These are phyloP conservation scores for Alloteropsis semialata DNA, from an alignment of 176 grass and related monocot species.

Conservation along the genomic window DNA sequence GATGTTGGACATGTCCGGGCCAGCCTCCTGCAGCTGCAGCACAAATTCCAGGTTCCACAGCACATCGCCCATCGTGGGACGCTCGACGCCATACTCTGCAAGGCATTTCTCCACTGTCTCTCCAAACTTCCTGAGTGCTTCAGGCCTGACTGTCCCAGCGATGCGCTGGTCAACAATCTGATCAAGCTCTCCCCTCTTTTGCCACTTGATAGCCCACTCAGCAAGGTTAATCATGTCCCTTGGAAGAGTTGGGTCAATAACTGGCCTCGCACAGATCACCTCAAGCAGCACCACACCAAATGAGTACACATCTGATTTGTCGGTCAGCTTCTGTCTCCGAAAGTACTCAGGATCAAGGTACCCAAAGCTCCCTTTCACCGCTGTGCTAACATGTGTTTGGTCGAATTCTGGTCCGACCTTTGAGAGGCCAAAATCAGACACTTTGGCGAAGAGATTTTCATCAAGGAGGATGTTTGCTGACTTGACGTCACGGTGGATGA, in stretches of 20 bases:
- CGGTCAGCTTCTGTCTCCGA: slow-evolving; percentile 87
- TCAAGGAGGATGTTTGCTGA: slow-evolving; percentile 97
- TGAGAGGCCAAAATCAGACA: slow-evolving; percentile 93
- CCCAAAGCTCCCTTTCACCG: slow-evolving; percentile 90
- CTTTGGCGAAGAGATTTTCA: slow-evolving; percentile 84
- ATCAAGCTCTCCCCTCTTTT: slow-evolving; percentile 78
- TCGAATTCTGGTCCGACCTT: slow-evolving; percentile 91
- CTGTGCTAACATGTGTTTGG: slow-evolving; percentile 89
- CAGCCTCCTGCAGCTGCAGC: slow-evolving; percentile 86
- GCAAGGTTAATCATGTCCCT: slow-evolving; percentile 89
- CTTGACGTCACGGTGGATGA: slow-evolving; percentile 97
- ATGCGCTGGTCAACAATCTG: slow-evolving; percentile 68
- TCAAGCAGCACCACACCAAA: slow-evolving; percentile 93
- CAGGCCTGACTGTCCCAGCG: slow-evolving; percentile 55
- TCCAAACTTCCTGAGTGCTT: slow-evolving; percentile 71
- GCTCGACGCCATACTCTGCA: slow-evolving; percentile 68
- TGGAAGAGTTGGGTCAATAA: slow-evolving; percentile 75
- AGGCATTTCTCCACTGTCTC: slow-evolving; percentile 89
- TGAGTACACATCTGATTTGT: slow-evolving; percentile 94
- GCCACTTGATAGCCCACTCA: slow-evolving; percentile 84
- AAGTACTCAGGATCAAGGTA: slow-evolving; percentile 98
- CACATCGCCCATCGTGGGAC: slow-evolving; percentile 90
- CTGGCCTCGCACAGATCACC: slow-evolving; percentile 79
- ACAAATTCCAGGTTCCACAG: slow-evolving; percentile 94
- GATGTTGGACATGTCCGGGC: slow-evolving; percentile 64